Conservation (phyloP, 1,139 yeast species). For the Entelexis paramagnoliae region DNA sequence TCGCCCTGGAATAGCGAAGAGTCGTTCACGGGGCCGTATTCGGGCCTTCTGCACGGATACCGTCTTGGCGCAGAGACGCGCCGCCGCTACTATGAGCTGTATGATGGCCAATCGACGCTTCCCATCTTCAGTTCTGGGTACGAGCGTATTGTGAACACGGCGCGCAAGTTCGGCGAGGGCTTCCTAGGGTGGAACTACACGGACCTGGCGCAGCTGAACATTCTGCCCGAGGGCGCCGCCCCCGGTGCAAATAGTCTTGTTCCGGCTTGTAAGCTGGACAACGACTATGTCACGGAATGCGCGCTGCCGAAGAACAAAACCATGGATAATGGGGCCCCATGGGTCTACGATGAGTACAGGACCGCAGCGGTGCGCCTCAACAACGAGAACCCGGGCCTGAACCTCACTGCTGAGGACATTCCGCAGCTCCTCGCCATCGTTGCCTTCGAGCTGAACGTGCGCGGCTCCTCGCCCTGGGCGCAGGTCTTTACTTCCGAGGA, state of each 20-base stretch:
- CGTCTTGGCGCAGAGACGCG: constrained; percentile 31
- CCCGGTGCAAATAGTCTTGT: constrained; percentile 39
- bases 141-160: constrained; percentile 35
- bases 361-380: constrained; percentile 36
- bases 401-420: constrained; percentile 38
- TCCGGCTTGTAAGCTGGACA: constrained; percentile 26
- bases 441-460: constrained; percentile 48
- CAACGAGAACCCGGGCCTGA: constrained; percentile 37
- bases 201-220: constrained; percentile 31
- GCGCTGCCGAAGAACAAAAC: constrained; percentile 19
- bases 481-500: constrained; percentile 47
- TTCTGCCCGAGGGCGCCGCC: constrained; percentile 32
- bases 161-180: constrained; percentile 36
- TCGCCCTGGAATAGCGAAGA: constrained; percentile 27
- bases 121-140: constrained; percentile 36
- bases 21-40: constrained; percentile 31
- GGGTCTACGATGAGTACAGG: constrained; percentile 29
- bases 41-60: constrained; percentile 31
- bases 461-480: constrained; percentile 47
- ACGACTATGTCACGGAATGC: constrained; percentile 16
- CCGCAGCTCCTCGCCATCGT: constrained; percentile 41
- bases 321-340: constrained; percentile 22
- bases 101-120: constrained; percentile 29
- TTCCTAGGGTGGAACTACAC: constrained; percentile 36
- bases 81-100: constrained; percentile 33